phyloP scores from a whole-genome alignment of 2,329 filamentous ascomycete species.

The Pseudogymnoascus sp. region DNA sequence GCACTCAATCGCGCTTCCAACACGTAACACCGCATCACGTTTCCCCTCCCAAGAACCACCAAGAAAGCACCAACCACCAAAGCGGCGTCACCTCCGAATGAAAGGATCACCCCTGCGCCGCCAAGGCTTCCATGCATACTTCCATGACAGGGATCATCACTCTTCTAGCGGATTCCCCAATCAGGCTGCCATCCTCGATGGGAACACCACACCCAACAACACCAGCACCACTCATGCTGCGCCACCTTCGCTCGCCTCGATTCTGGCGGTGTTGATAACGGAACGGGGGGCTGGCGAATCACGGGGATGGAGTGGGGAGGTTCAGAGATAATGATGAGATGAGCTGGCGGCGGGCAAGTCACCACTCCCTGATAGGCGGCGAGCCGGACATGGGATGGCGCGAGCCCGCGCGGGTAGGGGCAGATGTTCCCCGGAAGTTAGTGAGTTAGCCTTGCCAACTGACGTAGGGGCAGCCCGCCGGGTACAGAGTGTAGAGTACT shows the following conservation, averaged over 20 bases:
- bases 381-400: not conserved
- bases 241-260: not conserved
- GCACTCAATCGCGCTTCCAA: no score
- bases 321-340: not conserved
- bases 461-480: not conserved
- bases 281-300: not conserved
- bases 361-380: not conserved
- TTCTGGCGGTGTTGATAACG: not conserved
- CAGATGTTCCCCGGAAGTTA: not conserved
- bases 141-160: not conserved
- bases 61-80: not conserved
- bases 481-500: not conserved
- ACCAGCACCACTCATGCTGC: not conserved
- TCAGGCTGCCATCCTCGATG: not conserved
- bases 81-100: not conserved
- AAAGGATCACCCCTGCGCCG: not conserved
- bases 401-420: not conserved
- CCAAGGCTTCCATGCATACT: not conserved
- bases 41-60: not conserved
- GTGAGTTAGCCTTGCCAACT: not conserved
- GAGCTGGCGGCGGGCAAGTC: not conserved
- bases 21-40: not conserved
- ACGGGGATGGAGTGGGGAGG: not conserved
- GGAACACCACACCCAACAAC: not conserved
- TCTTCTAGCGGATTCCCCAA: conserved; percentile 2